Conservation (phyloP, 2,329 filamentous ascomycete species). For the Rhinocladiella mackenziei region DNA sequence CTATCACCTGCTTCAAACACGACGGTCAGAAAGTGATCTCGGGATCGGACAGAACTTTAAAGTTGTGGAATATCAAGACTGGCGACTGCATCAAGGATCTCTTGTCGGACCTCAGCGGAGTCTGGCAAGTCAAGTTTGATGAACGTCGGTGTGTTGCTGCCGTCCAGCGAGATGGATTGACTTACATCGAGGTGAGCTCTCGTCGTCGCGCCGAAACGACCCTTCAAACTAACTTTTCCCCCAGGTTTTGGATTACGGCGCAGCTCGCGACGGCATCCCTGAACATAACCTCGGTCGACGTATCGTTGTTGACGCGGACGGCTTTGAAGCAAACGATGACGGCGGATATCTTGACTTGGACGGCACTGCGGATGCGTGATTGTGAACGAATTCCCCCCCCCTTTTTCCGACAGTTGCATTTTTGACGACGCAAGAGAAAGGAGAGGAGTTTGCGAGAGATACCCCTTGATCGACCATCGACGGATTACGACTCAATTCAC, state of each 20-base stretch:
- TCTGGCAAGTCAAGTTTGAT: slow-evolving; percentile 99
- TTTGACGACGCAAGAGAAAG: no score
- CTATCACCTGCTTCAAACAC: slow-evolving; percentile 98
- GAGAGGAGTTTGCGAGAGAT: no score
- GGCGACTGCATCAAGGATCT: slow-evolving; percentile 91
- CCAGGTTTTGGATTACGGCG: slow-evolving; percentile 95
- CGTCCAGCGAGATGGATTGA: slow-evolving; percentile 85
- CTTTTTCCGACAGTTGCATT: no score
- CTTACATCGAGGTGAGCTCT: slow-evolving; percentile 83
- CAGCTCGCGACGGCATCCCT: slow-evolving; percentile 79
- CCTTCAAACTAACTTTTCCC: slow-evolving; percentile 21
- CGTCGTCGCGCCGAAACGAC: no score
- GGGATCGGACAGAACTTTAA: slow-evolving; percentile 89
- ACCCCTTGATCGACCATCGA: no score
- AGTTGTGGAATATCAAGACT: slow-evolving; percentile 96
- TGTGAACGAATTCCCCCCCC: no score
- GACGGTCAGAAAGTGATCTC: slow-evolving; percentile 95
- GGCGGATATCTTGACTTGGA: slow-evolving; percentile 22
- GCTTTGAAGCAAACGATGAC: slow-evolving; percentile 35
- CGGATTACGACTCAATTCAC: no score
- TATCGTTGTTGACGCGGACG: slow-evolving; percentile 51
- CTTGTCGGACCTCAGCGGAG: slow-evolving; percentile 87
- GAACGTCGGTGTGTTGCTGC: slow-evolving; percentile 92
- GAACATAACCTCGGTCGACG: slow-evolving; percentile 73
- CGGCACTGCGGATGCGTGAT: slow-evolving; percentile 10